Percentiles rank a stretch among this genome's conserved stretches.
Conservation (phyloP, 2,329 filamentous ascomycete species). For the Fusarium sp. region DNA sequence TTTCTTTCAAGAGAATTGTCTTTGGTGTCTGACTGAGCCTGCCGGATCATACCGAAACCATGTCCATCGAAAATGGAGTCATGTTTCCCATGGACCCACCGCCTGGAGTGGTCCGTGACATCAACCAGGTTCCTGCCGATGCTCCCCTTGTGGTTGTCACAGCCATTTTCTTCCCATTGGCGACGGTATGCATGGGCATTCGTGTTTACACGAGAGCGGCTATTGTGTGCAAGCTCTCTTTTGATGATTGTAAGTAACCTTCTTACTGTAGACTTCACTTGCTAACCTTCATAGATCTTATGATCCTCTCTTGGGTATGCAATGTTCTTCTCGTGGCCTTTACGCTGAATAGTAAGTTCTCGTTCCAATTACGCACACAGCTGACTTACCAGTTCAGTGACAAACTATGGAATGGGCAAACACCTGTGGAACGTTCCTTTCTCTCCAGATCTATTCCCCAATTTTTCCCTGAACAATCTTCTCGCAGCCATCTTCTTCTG, state of each 20-base stretch:
- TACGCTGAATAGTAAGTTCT: conserved; percentile 14
- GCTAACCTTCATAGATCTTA: conserved; percentile 1
- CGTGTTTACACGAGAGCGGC: conserved; percentile 13
- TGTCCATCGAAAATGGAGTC: conserved; percentile 18
- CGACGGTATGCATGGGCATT: conserved; percentile 14
- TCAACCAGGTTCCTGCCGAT: conserved; percentile 5
- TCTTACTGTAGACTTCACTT: not conserved
- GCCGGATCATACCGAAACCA: not conserved
- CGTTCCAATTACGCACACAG: no score
- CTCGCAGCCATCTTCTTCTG: conserved; percentile 29
- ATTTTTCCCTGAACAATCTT: conserved; percentile 16
- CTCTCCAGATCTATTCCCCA: conserved; percentile 11
- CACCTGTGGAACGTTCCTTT: conserved; percentile 25
- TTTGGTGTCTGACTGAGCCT: not conserved
- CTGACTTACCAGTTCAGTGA: conserved; percentile 5
- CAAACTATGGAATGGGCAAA: conserved; percentile 27
- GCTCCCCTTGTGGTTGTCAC: conserved; percentile 7
- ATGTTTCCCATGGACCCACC: conserved; percentile 18
- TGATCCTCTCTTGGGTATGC: conserved; percentile 17
- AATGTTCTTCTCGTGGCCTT: conserved; percentile 13
- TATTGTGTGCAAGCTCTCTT: conserved; percentile 7
- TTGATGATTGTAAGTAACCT: conserved; percentile 12
- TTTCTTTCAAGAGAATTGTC: not conserved
- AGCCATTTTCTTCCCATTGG: conserved; percentile 12
- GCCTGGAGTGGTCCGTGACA: conserved; percentile 9